These are phyloP conservation scores for Aureobasidium musti DNA, from an alignment of 2,329 filamentous ascomycete genomes.

Conservation along the genomic window DNA sequence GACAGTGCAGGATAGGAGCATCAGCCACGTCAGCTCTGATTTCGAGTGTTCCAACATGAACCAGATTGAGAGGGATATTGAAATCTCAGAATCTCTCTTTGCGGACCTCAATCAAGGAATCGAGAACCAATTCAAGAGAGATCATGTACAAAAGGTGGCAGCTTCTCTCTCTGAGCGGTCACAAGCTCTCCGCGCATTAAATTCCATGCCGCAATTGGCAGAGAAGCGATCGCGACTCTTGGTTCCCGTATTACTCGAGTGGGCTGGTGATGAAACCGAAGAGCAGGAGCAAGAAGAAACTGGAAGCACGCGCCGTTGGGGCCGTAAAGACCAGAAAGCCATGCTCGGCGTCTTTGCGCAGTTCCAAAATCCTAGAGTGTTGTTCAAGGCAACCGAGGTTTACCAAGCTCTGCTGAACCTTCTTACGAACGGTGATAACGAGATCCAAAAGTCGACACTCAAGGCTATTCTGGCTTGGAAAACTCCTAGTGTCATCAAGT, in stretches of 20 bases:
- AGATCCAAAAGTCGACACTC: slow-evolving; percentile 82
- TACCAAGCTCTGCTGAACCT: slow-evolving; percentile 73
- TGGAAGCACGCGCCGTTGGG: slow-evolving; percentile 54
- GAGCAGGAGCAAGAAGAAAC: slow-evolving; percentile 27
- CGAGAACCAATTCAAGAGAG: slow-evolving; percentile 63
- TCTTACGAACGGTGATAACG: slow-evolving; percentile 83
- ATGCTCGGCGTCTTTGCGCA: slow-evolving; percentile 79
- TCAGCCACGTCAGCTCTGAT: slow-evolving; percentile 57
- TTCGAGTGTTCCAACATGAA: slow-evolving; percentile 83
- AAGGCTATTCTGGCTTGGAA: slow-evolving; percentile 92
- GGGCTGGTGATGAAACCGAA: slow-evolving; percentile 54
- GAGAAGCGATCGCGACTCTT: slow-evolving; percentile 84
- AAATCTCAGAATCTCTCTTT: slow-evolving; percentile 22
- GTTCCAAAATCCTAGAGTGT: slow-evolving; percentile 81
- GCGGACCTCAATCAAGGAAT: slow-evolving; percentile 59
- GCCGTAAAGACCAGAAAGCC: slow-evolving; percentile 77
- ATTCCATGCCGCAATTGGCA: slow-evolving; percentile 70
- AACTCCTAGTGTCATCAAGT: slow-evolving; percentile 69
- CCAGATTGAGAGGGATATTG: slow-evolving; percentile 47
- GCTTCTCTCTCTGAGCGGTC: slow-evolving; percentile 63
- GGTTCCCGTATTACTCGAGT: slow-evolving; percentile 81
- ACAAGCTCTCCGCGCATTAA: slow-evolving; percentile 78
- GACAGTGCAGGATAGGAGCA: slow-evolving; percentile 18
- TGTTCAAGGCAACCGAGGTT: slow-evolving; percentile 77
- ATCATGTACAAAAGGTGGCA: slow-evolving; percentile 58